These are phyloP conservation scores for Lizonia empirigonia DNA, from an alignment of 2,329 filamentous ascomycete species.

Conservation along the genomic window DNA sequence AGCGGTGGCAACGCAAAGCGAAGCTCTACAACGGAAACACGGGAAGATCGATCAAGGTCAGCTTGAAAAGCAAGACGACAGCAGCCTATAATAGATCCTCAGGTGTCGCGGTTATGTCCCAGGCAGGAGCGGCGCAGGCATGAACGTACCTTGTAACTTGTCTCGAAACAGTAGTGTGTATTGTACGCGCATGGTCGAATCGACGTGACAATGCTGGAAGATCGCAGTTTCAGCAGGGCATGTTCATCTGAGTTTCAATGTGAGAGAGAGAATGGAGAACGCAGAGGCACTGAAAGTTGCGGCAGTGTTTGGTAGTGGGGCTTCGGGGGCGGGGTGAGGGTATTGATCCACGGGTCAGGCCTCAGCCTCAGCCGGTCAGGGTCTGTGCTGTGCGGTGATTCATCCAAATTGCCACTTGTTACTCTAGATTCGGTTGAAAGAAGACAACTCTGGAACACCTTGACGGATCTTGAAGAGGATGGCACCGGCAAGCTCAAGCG, in stretches of 20 bases:
- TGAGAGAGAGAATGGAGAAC: slow-evolving; percentile 9
- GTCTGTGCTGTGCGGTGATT: slow-evolving; percentile 8
- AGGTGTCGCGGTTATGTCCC: slow-evolving; percentile 5
- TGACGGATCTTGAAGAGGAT: not conserved
- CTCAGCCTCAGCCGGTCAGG: slow-evolving; percentile 14
- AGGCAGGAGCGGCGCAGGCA: slow-evolving; percentile 8
- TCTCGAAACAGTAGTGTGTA: slow-evolving; percentile 37
- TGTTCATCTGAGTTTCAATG: slow-evolving; percentile 9
- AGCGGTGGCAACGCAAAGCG: slow-evolving; percentile 4
- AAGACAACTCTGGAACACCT: not conserved
- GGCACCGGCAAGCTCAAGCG: not conserved
- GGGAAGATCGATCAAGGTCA: not conserved
- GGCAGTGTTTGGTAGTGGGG: slow-evolving; percentile 7
- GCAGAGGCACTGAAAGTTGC: slow-evolving; percentile 1
- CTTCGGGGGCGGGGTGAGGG: slow-evolving; percentile 17
- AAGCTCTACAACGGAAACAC: not conserved
- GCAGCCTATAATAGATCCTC: not conserved
- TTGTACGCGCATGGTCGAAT: slow-evolving; percentile 41
- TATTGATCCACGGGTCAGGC: slow-evolving; percentile 2
- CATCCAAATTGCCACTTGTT: slow-evolving; percentile 11
- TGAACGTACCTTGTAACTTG: slow-evolving; percentile 35
- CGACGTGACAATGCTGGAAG: slow-evolving; percentile 14
- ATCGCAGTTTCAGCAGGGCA: slow-evolving; percentile 18
- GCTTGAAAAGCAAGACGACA: not conserved
- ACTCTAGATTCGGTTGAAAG: slow-evolving; percentile 1